Evolutionary conservation across 2,329 filamentous ascomycete species (phyloP).

Genomic region (Xylariaceae sp.): DNA sequence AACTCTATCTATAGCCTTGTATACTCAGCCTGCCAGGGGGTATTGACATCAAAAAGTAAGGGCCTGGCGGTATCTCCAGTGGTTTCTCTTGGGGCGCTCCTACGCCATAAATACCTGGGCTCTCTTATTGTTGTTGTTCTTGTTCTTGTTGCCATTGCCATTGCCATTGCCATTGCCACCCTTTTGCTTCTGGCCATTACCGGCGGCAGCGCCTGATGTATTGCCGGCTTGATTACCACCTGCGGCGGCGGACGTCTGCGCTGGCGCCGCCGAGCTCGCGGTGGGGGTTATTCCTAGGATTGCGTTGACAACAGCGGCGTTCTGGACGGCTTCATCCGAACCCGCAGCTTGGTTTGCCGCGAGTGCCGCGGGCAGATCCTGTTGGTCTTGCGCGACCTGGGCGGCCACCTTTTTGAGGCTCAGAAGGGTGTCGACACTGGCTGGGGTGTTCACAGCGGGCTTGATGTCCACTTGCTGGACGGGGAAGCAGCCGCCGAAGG

Average conservation of each 20-base stretch:
- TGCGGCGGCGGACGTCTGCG: conserved; percentile 38
- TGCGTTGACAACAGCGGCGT: conserved; percentile 48
- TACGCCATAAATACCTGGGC: conserved; percentile 23
- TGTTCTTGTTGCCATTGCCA: conserved; percentile 17
- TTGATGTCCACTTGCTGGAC: conserved; percentile 58
- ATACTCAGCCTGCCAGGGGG: too few species aligned
- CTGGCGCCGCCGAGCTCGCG: conserved; percentile 41
- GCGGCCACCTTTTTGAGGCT: conserved; percentile 51
- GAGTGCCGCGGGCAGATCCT: conserved; percentile 55
- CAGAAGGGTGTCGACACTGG: conserved; percentile 53
- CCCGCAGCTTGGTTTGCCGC: conserved; percentile 52
- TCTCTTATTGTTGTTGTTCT: conserved; percentile 26
- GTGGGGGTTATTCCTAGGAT: conserved; percentile 43
- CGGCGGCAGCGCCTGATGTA: neutral
- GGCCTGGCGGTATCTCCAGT: too few species aligned
- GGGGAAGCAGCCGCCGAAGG: conserved; percentile 64
- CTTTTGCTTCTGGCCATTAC: neutral
- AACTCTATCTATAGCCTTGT: too few species aligned
- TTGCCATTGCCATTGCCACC: conserved; percentile 13
- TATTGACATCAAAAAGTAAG: too few species aligned
- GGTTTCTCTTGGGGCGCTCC: too few species aligned
- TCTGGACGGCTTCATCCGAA: conserved; percentile 37
- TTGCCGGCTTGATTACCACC: conserved; percentile 17
- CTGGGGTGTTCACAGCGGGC: conserved; percentile 50
- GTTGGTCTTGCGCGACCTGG: conserved; percentile 58